These are phyloP conservation scores for Amanita subjunquillea DNA, from an alignment of 768 basidiomycete species.

Conservation along the genomic window DNA sequence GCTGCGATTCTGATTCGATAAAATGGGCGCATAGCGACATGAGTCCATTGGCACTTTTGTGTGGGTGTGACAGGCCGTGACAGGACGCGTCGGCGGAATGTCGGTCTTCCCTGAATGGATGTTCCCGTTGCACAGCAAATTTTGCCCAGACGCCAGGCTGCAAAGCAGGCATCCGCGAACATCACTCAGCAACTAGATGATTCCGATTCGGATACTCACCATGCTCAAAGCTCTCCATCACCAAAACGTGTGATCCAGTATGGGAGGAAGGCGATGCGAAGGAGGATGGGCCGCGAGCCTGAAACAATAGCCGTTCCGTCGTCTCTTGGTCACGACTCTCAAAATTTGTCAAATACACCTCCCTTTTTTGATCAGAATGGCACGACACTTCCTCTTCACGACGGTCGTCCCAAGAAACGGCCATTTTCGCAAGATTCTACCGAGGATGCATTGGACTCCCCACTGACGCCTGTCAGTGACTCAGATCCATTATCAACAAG, in stretches of 20 bases:
- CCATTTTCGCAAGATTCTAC: not conserved
- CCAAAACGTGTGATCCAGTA: conserved; percentile 1
- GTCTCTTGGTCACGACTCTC: not conserved
- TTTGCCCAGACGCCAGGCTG: conserved; percentile 4
- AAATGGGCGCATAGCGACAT: too few species aligned
- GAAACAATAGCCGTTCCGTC: not conserved
- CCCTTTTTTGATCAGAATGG: not conserved
- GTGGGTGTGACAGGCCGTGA: conserved; percentile 2
- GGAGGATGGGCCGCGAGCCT: not conserved
- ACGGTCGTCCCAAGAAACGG: not conserved
- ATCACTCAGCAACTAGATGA: conserved; percentile 4
- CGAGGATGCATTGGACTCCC: not conserved
- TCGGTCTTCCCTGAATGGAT: not conserved
- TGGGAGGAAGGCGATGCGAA: conserved; percentile 2
- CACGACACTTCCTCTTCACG: not conserved
- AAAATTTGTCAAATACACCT: not conserved
- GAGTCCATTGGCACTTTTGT: too few species aligned
- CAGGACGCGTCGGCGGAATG: not conserved
- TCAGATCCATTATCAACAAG: not conserved
- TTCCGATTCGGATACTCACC: conserved; percentile 2
- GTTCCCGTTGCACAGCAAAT: not conserved
- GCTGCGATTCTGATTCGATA: too few species aligned
- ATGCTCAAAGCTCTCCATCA: not conserved
- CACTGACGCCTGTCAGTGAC: not conserved
- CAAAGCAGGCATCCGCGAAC: conserved; percentile 4